Percentiles rank a stretch among this genome's conserved stretches.
Conservation (phyloP, 148 eudicot species). For the Rhododendron molle region DNA sequence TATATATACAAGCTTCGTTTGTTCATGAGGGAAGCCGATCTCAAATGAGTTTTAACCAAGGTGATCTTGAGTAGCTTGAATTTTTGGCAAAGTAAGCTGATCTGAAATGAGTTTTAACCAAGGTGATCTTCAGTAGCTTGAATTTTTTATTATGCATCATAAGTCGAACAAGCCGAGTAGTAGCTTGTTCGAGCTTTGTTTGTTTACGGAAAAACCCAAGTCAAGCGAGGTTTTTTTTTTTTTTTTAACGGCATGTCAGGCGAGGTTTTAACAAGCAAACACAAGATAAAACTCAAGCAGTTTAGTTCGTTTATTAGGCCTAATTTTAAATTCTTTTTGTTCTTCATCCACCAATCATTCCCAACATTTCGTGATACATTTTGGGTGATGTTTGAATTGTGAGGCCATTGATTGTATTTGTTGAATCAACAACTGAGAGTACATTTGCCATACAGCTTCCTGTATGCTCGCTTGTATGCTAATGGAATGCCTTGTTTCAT, state of each 20-base stretch:
- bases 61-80: no score
- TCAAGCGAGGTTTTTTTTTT: background rate
- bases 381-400: background rate
- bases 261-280: background rate
- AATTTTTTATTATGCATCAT: background rate
- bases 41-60: no score
- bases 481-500: background rate
- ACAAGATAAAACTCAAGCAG: background rate
- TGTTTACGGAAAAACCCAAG: no score
- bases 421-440: background rate
- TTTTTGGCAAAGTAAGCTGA: no score
- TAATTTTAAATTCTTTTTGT: background rate
- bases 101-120: no score
- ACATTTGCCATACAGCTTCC: background rate
- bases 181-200: background rate
- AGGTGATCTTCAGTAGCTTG: no score
- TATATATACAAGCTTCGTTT: no score
- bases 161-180: background rate
- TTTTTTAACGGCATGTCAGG: no score
- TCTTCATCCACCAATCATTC: background rate
- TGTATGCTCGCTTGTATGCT: background rate
- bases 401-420: background rate
- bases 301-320: no score
- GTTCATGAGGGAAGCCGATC: no score
- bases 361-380: background rate